Percentiles rank a stretch among this genome's conserved stretches.
phyloP scores from a whole-genome alignment of 1,284 basidiomycete species.

The Neonothopanus nambi region DNA sequence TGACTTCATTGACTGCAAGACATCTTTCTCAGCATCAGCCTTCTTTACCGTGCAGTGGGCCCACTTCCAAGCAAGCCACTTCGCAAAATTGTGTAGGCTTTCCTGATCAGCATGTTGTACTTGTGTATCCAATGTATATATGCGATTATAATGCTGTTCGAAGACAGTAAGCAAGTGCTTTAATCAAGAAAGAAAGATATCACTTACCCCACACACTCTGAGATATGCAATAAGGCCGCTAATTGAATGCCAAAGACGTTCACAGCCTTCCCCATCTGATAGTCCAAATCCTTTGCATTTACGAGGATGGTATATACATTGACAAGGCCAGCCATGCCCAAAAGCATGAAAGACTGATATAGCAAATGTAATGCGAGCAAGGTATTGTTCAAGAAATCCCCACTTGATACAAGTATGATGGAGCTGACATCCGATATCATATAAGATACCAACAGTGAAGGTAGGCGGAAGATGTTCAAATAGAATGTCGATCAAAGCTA shows the following conservation, averaged over 20 bases:
- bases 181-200: not conserved
- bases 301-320: constrained; percentile 31
- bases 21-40: constrained; percentile 3
- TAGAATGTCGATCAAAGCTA: constrained; percentile 26
- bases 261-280: constrained; percentile 36
- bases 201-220: constrained; percentile 29
- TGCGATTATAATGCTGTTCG: constrained; percentile 19
- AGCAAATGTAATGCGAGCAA: constrained; percentile 25
- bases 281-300: constrained; percentile 30
- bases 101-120: constrained; percentile 20
- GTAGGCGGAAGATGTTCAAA: constrained; percentile 25
- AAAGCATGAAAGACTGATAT: constrained; percentile 35
- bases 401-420: constrained; percentile 27
- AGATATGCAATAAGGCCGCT: constrained; percentile 26
- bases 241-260: constrained; percentile 34
- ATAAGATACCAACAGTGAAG: constrained; percentile 26
- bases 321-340: constrained; percentile 35
- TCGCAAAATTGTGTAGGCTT: constrained; percentile 14
- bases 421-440: constrained; percentile 29
- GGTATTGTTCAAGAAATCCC: constrained; percentile 23
- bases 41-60: constrained; percentile 8
- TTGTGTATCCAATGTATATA: constrained; percentile 26
- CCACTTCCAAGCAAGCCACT: constrained; percentile 18
- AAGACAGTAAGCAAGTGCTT: not conserved
- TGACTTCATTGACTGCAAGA: not conserved